phyloP scores from a whole-genome alignment of 2,329 filamentous ascomycete species.

The Venturia aucupariae region DNA sequence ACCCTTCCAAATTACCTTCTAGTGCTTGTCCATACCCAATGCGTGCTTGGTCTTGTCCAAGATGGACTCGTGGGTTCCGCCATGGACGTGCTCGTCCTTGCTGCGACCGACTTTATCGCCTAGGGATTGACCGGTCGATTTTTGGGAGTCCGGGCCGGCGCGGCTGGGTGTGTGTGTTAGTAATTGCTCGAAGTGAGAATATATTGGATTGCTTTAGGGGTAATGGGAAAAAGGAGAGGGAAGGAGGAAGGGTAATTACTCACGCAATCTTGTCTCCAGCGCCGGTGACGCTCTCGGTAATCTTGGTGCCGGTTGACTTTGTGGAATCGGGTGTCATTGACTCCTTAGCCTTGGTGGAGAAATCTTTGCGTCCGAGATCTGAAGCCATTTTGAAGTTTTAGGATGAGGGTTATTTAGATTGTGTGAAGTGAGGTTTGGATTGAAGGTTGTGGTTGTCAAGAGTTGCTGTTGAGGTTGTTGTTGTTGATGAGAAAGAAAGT shows the following conservation, averaged over 20 bases:
- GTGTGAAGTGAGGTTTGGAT: neutral
- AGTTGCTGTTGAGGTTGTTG: neutral
- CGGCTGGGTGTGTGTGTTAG: slow-evolving; percentile 30
- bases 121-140: slow-evolving; percentile 44
- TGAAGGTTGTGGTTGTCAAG: neutral
- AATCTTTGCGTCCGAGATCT: slow-evolving; percentile 54
- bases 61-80: slow-evolving; percentile 29
- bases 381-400: slow-evolving; percentile 41
- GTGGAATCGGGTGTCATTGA: slow-evolving; percentile 47
- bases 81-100: slow-evolving; percentile 30
- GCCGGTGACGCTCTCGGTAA: slow-evolving; percentile 48
- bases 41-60: slow-evolving; percentile 41
- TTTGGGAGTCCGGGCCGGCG: slow-evolving; percentile 42
- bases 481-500: neutral
- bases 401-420: neutral
- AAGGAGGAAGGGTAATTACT: slow-evolving; percentile 25
- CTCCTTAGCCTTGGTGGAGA: slow-evolving; percentile 48
- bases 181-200: neutral
- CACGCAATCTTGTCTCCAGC: slow-evolving; percentile 46
- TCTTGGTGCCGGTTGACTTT: slow-evolving; percentile 53
- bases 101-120: slow-evolving; percentile 31
- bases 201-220: no score
- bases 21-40: slow-evolving; percentile 36
- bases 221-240: neutral
- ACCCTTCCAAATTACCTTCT: slow-evolving; percentile 9